These are phyloP conservation scores for Mycena polygramma DNA, from an alignment of 768 basidiomycete genomes.

Conservation along the genomic window DNA sequence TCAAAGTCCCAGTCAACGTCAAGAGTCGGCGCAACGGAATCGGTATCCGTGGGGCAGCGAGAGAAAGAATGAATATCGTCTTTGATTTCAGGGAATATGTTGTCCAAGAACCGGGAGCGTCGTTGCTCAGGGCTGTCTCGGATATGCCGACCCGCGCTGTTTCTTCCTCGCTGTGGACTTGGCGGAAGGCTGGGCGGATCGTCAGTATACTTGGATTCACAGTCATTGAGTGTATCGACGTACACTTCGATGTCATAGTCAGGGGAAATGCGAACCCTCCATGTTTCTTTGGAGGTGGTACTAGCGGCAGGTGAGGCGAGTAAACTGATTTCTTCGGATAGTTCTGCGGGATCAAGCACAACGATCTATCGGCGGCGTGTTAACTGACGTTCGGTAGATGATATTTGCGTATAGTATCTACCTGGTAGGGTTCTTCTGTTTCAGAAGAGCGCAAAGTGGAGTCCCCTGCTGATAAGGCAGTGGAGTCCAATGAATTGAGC, in stretches of 20 bases:
- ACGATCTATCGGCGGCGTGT: slow-evolving; percentile 9
- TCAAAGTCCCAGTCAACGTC: slow-evolving; percentile 27
- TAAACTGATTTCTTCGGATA: slow-evolving; percentile 24
- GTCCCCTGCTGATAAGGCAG: too few relatives aligned
- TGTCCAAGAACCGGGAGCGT: slow-evolving; percentile 16
- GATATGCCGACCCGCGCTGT: neutral
- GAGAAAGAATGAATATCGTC: slow-evolving; percentile 11
- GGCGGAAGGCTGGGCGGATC: slow-evolving; percentile 10
- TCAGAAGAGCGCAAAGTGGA: neutral
- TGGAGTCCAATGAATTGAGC: too few relatives aligned
- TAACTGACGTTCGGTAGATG: neutral
- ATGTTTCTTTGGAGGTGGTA: slow-evolving; percentile 6
- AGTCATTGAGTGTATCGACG: neutral
- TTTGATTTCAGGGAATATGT: slow-evolving; percentile 23
- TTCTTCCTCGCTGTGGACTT: neutral
- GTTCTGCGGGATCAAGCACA: slow-evolving; percentile 15
- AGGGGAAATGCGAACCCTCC: slow-evolving; percentile 27
- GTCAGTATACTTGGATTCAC: neutral
- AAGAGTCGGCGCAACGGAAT: neutral
- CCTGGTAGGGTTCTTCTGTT: neutral
- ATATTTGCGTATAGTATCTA: neutral
- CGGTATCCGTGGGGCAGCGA: neutral
- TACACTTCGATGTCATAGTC: slow-evolving; percentile 32
- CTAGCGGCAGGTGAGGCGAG: slow-evolving; percentile 14
- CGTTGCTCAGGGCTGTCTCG: slow-evolving; percentile 25